Evolutionary conservation across 1,284 basidiomycete genomes (phyloP).

Genomic region (Ceratobasidium sp.): DNA sequence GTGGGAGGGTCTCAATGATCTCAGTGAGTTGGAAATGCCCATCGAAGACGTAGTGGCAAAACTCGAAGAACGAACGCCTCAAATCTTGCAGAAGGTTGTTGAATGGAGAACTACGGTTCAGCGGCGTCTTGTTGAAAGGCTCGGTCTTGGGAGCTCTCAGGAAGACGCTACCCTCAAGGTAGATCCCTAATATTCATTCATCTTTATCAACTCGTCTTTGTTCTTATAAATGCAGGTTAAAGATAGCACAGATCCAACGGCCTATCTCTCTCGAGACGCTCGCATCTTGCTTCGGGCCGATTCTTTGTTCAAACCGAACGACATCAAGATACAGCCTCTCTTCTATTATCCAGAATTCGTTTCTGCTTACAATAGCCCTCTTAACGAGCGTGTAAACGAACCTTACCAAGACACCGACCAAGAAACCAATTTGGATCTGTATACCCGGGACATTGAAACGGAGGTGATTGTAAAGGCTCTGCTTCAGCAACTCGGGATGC

Average conservation of each 20-base stretch:
- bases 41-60: neutral
- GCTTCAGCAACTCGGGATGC: neutral
- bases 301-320: neutral
- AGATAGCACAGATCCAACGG: neutral
- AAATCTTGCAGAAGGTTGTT: neutral
- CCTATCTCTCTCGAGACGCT: neutral
- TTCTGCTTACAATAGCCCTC: neutral
- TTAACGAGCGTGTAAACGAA: neutral
- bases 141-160: neutral
- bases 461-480: neutral
- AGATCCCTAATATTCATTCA: neutral
- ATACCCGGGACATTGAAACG: neutral
- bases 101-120: neutral
- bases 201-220: neutral
- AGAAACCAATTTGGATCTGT: neutral
- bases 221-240: neutral
- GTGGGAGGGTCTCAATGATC: neutral
- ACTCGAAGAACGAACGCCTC: neutral
- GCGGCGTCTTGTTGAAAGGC: neutral
- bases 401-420: neutral
- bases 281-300: conserved; percentile 10
- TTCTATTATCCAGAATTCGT: neutral
- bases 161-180: neutral
- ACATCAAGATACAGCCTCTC: neutral
- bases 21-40: neutral